Evolutionary conservation across 164 flowering plant genomes (phyloP), one percentile per base, ranked within the genome.

Genomic region (Amborella trichopoda): DNA sequence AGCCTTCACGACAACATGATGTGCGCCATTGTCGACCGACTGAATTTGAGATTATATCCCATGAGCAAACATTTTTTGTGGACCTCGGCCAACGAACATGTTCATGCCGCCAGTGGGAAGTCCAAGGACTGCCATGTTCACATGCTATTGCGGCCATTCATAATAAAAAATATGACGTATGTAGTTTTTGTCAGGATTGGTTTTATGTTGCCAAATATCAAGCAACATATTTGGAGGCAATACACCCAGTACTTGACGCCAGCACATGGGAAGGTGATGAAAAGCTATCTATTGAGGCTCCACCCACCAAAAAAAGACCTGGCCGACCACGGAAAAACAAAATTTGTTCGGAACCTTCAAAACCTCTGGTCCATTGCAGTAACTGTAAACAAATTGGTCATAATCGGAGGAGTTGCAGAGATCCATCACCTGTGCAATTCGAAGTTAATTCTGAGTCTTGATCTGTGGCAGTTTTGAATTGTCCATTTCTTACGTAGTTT

Each of bases 91-190:
- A 42, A 12, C 22, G 46, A 14, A 22, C 17, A 22, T 42, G 46
- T 42, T 18, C 46, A 19, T 42, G 46, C 23, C 23, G 17, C 4
- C 13, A 3, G 22, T 42, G 23, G 23, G 21, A 42, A 14, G 25
- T 42, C 5, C 17, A 5, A 14, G 46, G 46, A 6, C 23, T 42
- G 46, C 46, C 46, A 19, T 42, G 46, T 22, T 14, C n/a, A n/a
- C 46, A 42, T 42, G 46, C 46, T 9, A 42, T 42, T 2, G 46
- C 46, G 23, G 22, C 46, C n/a, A 18, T 42, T 42, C 8, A 42
- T 21, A 14, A 14, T 10, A 19, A 16, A 16, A n/a, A 22, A 18
- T 16, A 14, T 9, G 13, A 19, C 25, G 25, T 26, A 12, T 42
- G 23, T 20, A 26, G 23, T 42, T 42, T 16, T 21, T 42, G 46